Percentiles rank a stretch among this genome's conserved stretches.
These are phyloP conservation scores for Eragrostis tef DNA, from an alignment of 202 grass and related monocot species.

Conservation along the genomic window DNA sequence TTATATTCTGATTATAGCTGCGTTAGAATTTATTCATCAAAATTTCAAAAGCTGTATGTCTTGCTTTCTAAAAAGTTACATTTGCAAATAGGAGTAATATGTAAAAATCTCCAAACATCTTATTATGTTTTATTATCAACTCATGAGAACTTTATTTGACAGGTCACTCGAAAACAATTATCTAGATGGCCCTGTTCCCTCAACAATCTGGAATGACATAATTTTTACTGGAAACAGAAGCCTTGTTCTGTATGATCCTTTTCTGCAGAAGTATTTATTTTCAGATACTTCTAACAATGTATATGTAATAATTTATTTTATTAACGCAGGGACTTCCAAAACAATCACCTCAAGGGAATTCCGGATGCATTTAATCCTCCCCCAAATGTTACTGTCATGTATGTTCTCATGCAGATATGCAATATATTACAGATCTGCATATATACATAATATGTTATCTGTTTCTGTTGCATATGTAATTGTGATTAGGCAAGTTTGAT, in stretches of 20 bases:
- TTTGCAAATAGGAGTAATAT: conserved; percentile 17
- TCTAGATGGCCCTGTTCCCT: conserved; percentile 77
- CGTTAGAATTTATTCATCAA: conserved; percentile 6
- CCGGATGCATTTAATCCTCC: conserved; percentile 61
- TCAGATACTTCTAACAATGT: conserved; percentile 33
- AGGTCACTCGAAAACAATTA: conserved; percentile 75
- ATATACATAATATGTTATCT: conserved; percentile 27
- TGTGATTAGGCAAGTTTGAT: conserved; percentile 12
- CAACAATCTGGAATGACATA: conserved; percentile 64
- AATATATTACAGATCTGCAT: conserved; percentile 15
- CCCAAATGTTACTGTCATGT: conserved; percentile 82
- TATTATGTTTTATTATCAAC: conserved; percentile 42
- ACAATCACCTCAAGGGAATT: conserved; percentile 68
- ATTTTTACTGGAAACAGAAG: conserved; percentile 58
- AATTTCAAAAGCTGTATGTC: conserved; percentile 7
- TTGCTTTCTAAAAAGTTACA: conserved; percentile 4
- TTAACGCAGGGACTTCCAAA: conserved; percentile 81
- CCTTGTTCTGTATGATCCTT: conserved; percentile 72
- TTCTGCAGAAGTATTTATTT: conserved; percentile 21
- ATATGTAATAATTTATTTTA: conserved; percentile 34
- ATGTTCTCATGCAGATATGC: conserved; percentile 40
- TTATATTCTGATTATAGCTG: conserved; percentile 15
- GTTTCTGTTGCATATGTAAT: conserved; percentile 22
- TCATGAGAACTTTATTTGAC: conserved; percentile 45
- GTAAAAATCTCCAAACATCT: neutral